Base-by-base conservation (phyloP, 73 alveolate species). In the Uronychia setigera region DNA sequence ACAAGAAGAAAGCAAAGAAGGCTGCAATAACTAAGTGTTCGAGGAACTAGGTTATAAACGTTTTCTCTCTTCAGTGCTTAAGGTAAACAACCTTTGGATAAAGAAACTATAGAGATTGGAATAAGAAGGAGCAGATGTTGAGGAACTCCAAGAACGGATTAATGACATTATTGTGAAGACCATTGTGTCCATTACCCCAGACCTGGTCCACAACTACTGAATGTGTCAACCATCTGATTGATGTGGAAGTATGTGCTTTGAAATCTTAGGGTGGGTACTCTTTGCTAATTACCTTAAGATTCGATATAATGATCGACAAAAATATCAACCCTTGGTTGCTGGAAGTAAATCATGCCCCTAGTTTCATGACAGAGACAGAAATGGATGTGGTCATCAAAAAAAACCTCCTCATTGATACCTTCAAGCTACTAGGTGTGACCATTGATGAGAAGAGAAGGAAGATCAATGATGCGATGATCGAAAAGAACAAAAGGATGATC, bases 311-410 rank as follows among this genome's bases (percentile, higher is more conserved):
- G 35, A 0, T 92, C 0, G 94, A 92, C 81, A 59, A 87, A 58
- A 76, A 92, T 60, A 34, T 58, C 32, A 87, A 78, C 30, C 98
- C 99, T 0, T 88, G 92, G 86, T 83, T 96, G 26, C 74, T 96
- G 31, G 99, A 96, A 84, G 97, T 94, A 0, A 96, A 96, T 82
- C 98, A 94, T 76, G 94, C 98, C 33, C 99, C 99, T 26, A 83
- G 96, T 29, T 96, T 96, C 79, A 91, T 92, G 57, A 96, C 97
- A 0, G 97, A 93, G 27, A 87, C 95, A 5, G 90, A 88, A 14
- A 76, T 92, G 27, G 98, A 95, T 83, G 89, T 78, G 29, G 58
- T 46, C 5, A 77, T 93, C 0, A 93, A 93, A 60, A 31, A 88
- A 33, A 76, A 78, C 25, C 79, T 93, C 1, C 27, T 93, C 58